Evolutionary conservation across 1,284 basidiomycete species (phyloP).

Genomic region (Vanrija pseudolonga): DNA sequence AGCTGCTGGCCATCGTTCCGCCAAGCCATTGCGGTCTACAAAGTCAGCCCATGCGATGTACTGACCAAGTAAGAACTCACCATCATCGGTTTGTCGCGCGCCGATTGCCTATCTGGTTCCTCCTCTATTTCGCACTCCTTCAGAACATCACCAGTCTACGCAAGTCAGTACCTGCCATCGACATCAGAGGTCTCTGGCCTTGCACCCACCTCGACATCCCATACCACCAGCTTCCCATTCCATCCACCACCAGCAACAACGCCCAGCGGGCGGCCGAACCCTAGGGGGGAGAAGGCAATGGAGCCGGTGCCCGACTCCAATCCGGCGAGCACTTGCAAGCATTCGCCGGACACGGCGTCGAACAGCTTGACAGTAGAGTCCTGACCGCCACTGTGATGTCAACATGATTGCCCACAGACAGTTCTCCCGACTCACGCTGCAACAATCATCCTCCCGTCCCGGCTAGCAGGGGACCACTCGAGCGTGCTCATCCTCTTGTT

Average conservation of each 20-base stretch:
- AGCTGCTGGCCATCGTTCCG: constrained; percentile 39
- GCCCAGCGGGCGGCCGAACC: constrained; percentile 18
- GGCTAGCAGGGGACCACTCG: constrained; percentile 35
- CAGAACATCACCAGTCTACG: constrained; percentile 27
- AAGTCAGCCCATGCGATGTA: neutral
- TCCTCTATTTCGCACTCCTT: constrained; percentile 34
- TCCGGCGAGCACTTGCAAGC: constrained; percentile 29
- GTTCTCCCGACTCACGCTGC: constrained; percentile 36
- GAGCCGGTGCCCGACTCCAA: constrained; percentile 39
- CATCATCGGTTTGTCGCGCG: constrained; percentile 35
- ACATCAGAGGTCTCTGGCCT: too few species aligned
- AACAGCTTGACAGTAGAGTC: constrained; percentile 44
- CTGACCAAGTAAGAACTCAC: constrained; percentile 14
- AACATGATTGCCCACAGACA: neutral
- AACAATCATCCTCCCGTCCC: constrained; percentile 31
- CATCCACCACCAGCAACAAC: constrained; percentile 40
- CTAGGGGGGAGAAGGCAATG: constrained; percentile 36
- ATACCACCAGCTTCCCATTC: constrained; percentile 36
- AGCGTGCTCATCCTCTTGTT: constrained; percentile 43
- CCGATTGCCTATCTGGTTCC: constrained; percentile 22
- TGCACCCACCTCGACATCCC: constrained; percentile 38
- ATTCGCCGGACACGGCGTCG: constrained; percentile 32
- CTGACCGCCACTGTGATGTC: constrained; percentile 32
- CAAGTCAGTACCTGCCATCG: neutral
- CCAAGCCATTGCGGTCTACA: constrained; percentile 37